phyloP scores from a whole-genome alignment of 2,329 filamentous ascomycete genomes.

The Cladophialophora psammophila region DNA sequence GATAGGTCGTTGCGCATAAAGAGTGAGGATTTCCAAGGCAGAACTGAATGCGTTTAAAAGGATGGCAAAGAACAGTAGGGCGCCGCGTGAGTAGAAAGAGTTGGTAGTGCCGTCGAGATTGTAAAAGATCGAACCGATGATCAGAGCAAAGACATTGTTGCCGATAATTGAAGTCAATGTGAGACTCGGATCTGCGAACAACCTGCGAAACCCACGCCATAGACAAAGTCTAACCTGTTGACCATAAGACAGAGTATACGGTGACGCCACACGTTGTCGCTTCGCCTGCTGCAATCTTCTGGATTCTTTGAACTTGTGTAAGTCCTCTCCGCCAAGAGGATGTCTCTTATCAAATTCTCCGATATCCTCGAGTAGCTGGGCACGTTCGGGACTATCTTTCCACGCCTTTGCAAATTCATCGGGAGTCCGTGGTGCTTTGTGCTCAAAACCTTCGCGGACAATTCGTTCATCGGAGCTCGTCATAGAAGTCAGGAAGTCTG shows the following conservation, averaged over 20 bases:
- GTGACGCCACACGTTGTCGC: slow-evolving; percentile 58
- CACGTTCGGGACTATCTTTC: slow-evolving; percentile 61
- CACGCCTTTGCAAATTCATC: slow-evolving; percentile 70
- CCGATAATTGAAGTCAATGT: slow-evolving; percentile 69
- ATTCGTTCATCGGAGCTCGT: slow-evolving; percentile 70
- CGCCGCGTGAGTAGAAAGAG: slow-evolving; percentile 70
- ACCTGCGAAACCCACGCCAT: slow-evolving; percentile 68
- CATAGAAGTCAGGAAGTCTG: slow-evolving; percentile 74
- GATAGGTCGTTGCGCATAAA: slow-evolving; percentile 89
- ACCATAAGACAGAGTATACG: slow-evolving; percentile 63
- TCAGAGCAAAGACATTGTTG: slow-evolving; percentile 66
- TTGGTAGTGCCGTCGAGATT: slow-evolving; percentile 63
- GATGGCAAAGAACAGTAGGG: slow-evolving; percentile 69
- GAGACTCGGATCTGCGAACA: slow-evolving; percentile 70
- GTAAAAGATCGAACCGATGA: slow-evolving; percentile 73
- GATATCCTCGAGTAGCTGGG: slow-evolving; percentile 52
- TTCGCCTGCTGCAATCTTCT: slow-evolving; percentile 54
- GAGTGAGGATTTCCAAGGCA: slow-evolving; percentile 73
- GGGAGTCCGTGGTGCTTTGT: slow-evolving; percentile 69
- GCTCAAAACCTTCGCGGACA: slow-evolving; percentile 66
- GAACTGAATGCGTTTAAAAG: slow-evolving; percentile 68
- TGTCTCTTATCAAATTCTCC: slow-evolving; percentile 53
- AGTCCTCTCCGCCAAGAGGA: slow-evolving; percentile 52
- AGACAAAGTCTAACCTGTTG: slow-evolving; percentile 65
- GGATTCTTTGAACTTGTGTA: slow-evolving; percentile 52